A percentile compares a stretch with the other conserved stretches of the same genome.
Evolutionary conservation across 106 monocot species (phyloP).

Genomic region (Allium cepa): DNA sequence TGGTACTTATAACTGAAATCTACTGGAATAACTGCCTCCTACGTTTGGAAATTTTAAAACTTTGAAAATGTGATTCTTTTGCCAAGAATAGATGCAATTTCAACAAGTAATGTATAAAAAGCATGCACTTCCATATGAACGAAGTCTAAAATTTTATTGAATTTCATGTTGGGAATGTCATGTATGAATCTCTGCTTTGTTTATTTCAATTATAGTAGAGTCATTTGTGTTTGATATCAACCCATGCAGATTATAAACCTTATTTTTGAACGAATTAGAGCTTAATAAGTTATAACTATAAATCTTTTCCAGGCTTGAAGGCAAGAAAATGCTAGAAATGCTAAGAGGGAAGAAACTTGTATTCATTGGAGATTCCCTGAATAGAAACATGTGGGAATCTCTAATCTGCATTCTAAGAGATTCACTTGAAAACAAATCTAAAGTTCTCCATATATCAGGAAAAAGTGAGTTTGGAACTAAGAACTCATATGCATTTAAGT

Average conservation of each 20-base stretch:
- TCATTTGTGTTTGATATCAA: too few species aligned
- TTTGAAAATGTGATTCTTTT: too few species aligned
- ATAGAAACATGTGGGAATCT: slow-evolving; percentile 54
- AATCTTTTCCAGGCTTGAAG: slow-evolving; percentile 16
- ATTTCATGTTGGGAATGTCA: too few species aligned
- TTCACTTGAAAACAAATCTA: slow-evolving; percentile 6
- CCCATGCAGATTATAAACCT: too few species aligned
- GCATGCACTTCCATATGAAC: neutral
- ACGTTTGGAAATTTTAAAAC: neutral
- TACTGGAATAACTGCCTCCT: neutral
- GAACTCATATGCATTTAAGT: slow-evolving; percentile 24
- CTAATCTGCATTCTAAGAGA: slow-evolving; percentile 34
- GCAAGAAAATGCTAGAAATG: slow-evolving; percentile 30
- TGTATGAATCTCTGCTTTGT: too few species aligned
- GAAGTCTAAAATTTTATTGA: too few species aligned
- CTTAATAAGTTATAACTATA: slow-evolving; percentile 22
- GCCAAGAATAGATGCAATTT: neutral
- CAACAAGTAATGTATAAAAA: neutral
- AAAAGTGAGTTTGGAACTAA: slow-evolving; percentile 23
- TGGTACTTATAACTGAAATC: neutral
- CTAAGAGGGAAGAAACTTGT: slow-evolving; percentile 31
- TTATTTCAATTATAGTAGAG: too few species aligned
- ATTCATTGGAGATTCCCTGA: slow-evolving; percentile 44
- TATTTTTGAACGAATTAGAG: too few species aligned
- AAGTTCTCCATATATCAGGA: slow-evolving; percentile 20